Conservation (phyloP, 2,329 filamentous ascomycete genomes). For the Penicillium sp. region DNA sequence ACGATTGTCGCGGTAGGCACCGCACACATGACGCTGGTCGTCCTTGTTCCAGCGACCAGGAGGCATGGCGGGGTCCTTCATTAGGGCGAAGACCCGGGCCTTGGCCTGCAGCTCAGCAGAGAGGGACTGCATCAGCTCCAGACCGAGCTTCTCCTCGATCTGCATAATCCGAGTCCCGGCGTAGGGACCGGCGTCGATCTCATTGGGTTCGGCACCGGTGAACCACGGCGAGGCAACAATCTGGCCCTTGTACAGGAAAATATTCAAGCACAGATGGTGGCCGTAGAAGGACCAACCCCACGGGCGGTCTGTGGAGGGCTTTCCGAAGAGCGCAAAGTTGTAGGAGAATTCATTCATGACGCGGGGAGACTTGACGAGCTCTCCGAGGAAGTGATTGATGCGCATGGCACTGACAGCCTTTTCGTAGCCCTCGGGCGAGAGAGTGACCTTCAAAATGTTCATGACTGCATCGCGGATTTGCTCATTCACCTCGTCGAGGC, state of each 20-base stretch:
- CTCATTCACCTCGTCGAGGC: conserved; percentile 61
- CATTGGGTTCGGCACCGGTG: conserved; percentile 75
- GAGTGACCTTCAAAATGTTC: conserved; percentile 54
- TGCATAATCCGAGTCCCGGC: conserved; percentile 65
- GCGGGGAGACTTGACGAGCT: conserved; percentile 59
- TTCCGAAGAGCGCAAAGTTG: conserved; percentile 71
- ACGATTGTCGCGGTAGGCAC: conserved; percentile 75
- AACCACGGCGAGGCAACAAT: conserved; percentile 73
- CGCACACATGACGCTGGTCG: conserved; percentile 74
- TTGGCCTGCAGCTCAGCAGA: conserved; percentile 43
- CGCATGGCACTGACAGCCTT: conserved; percentile 70
- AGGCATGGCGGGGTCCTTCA: conserved; percentile 65
- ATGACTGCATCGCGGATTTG: conserved; percentile 52
- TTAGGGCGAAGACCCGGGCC: conserved; percentile 58
- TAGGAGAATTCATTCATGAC: conserved; percentile 75
- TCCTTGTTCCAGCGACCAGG: conserved; percentile 70
- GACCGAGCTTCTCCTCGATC: conserved; percentile 61
- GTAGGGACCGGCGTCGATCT: conserved; percentile 64
- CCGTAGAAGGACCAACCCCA: conserved; percentile 78
- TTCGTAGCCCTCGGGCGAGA: conserved; percentile 68
- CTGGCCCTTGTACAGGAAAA: conserved; percentile 64
- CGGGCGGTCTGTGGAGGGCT: conserved; percentile 54
- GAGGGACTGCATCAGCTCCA: conserved; percentile 69
- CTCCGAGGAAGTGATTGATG: conserved; percentile 71
- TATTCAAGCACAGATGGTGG: conserved; percentile 72